Evolutionary conservation across 106 monocot genomes (phyloP).

Genomic region (Agapanthus africanus): DNA sequence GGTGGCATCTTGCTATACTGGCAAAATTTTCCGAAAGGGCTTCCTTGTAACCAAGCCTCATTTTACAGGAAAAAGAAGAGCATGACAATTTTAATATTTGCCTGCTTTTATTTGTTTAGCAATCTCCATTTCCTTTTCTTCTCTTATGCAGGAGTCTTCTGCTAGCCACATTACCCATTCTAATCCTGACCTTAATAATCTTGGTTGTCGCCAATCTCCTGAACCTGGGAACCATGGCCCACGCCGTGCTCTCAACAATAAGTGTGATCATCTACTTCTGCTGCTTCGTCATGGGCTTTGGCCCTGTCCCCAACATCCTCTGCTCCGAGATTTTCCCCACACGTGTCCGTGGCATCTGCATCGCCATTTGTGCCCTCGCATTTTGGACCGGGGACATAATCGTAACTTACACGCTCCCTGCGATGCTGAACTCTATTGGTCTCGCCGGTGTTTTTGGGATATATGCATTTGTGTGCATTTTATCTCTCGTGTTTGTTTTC

Average conservation of each 20-base stretch:
- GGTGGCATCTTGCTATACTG: no score
- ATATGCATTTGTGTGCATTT: constrained; percentile 33
- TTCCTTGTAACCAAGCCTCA: no score
- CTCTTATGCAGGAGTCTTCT: constrained; percentile 61
- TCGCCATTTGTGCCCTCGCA: constrained; percentile 48
- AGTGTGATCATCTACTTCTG: constrained; percentile 61
- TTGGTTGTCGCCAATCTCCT: constrained; percentile 39
- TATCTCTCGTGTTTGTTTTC: constrained; percentile 44
- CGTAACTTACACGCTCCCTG: constrained; percentile 48
- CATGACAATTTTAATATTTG: no score
- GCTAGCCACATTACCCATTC: constrained; percentile 40
- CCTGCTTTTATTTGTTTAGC: no score
- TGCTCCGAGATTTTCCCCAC: constrained; percentile 61
- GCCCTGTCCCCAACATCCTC: constrained; percentile 55
- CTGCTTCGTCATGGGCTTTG: constrained; percentile 58
- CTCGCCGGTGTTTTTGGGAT: constrained; percentile 58
- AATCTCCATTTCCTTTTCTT: no score
- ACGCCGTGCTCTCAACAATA: constrained; percentile 39
- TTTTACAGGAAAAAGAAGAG: no score
- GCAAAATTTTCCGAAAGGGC: no score
- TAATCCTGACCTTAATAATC: constrained; percentile 30
- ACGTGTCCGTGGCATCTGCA: constrained; percentile 51
- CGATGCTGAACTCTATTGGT: constrained; percentile 47
- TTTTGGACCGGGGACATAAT: constrained; percentile 61
- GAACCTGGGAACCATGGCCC: constrained; percentile 24